Percentiles rank a stretch among this genome's conserved stretches.
phyloP scores from a whole-genome alignment of 75 land plant genomes.

The Isoetes taiwanensis region DNA sequence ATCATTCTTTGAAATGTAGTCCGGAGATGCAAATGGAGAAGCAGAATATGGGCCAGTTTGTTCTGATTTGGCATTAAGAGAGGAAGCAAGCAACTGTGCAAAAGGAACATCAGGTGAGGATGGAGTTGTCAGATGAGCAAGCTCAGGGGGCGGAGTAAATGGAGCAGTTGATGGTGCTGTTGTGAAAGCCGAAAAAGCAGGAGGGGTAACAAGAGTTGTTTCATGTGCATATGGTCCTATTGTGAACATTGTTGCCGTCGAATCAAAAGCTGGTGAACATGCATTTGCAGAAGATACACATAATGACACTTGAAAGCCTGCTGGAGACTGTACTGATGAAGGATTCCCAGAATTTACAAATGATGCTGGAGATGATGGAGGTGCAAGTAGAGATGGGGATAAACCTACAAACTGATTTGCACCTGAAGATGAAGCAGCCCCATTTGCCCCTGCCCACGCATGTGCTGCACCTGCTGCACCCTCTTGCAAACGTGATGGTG shows the following conservation, averaged over 20 bases:
- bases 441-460: constrained; percentile 15
- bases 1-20: constrained; percentile 42
- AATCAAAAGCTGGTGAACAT: constrained; percentile 37
- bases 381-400: constrained; percentile 39
- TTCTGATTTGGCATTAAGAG: constrained; percentile 31
- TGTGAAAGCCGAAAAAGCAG: no score
- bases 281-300: constrained; percentile 35
- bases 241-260: constrained; percentile 45
- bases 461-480: constrained; percentile 26
- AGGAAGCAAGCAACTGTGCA: constrained; percentile 59
- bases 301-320: constrained; percentile 25
- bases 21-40: constrained; percentile 44
- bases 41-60: constrained; percentile 24
- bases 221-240: constrained; percentile 80
- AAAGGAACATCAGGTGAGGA: constrained; percentile 97
- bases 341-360: constrained; percentile 56
- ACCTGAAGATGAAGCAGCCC: constrained; percentile 8
- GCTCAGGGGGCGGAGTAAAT: constrained; percentile 88
- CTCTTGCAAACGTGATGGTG: constrained; percentile 42
- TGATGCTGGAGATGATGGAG: constrained; percentile 84
- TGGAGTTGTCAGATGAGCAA: constrained; percentile 66
- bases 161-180: constrained; percentile 99
- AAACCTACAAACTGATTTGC: constrained; percentile 10
- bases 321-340: constrained; percentile 59
- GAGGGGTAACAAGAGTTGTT: constrained; percentile 72